Evolutionary conservation across 163 green algal genomes (phyloP), one percentile per base, ranked within the genome.

Genomic region (Chlamydomonas reinhardtii): DNA sequence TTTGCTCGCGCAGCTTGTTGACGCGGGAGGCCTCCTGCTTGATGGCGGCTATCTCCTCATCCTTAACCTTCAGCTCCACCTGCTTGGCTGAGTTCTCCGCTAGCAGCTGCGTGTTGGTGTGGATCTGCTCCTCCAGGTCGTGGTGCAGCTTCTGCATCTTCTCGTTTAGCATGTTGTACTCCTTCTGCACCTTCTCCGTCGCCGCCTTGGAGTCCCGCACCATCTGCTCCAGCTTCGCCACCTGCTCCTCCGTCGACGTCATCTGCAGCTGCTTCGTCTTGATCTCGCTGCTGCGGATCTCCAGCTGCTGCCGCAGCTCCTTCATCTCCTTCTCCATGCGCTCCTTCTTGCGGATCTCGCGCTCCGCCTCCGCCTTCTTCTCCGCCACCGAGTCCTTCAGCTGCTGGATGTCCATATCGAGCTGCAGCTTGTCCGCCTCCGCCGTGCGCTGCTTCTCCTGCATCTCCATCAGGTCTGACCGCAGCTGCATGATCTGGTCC

Each of bases 121-220:
- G 94, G 74, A 98, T 95, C 92, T 97, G 94, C 81, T 98, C 96
- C 83, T 98, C 95, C 72, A 99, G 91, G 75, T 98, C 96, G 65
- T 94, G 93, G 76, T 98, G 94, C 91, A 99, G 93, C 90, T 97
- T 97, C 35, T 94, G 76, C 56, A 96, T 94, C 89, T 97, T 97
- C 84, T 98, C 95, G 37, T 90, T 96, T 34, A 98, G 92, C 17
- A 88, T 59, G 88, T 97, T 97, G 94, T 95, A 97, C 86, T 99
- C 96, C 90, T 97, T 97, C 80, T 96, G 90, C 56, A 96, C 91
- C 56, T 95, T 94, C 61, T 98, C 95, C 32, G 90, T 95, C 11
- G 91, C 82, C 37, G 89, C 85, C 86, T 96, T 93, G 70, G 86
- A 82, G 37, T 96, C 91, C 16, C 93, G 89, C 71, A 98, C 82